Conservation (phyloP, 371 early-diverging fungal species). For the Apophysomyces ossiformis region DNA sequence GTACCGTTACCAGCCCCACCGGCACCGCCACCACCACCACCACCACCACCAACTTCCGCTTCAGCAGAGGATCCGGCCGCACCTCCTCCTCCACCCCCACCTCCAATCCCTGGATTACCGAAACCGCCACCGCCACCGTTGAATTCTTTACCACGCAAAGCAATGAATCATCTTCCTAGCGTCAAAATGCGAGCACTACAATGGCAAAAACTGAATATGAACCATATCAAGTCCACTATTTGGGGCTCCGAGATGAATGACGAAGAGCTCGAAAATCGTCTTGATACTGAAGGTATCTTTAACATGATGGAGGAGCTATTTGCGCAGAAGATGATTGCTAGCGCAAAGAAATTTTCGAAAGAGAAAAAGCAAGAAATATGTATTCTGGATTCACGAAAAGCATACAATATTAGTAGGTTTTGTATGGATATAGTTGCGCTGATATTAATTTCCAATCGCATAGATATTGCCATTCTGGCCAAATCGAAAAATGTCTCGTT, state of each 20-base stretch:
- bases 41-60: conserved; percentile 18
- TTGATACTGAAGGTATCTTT: conserved; percentile 66
- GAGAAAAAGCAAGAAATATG: conserved; percentile 57
- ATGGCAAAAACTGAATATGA: conserved; percentile 84
- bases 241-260: conserved; percentile 49
- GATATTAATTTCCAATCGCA: background rate
- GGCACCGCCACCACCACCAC: conserved; percentile 36
- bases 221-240: conserved; percentile 59
- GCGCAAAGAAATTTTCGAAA: conserved; percentile 35
- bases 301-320: conserved; percentile 74
- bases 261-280: conserved; percentile 49
- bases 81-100: conserved; percentile 18
- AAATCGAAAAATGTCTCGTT: conserved; percentile 68
- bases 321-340: conserved; percentile 68
- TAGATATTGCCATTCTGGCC: conserved; percentile 73
- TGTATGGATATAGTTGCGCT: background rate
- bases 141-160: conserved; percentile 48
- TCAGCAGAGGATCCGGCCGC: conserved; percentile 13
- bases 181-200: conserved; percentile 82
- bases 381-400: conserved; percentile 76
- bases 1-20: conserved; percentile 24
- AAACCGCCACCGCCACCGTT: conserved; percentile 11
- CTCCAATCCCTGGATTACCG: conserved; percentile 17
- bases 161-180: conserved; percentile 64
- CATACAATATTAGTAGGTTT: conserved; percentile 74